Evolutionary conservation across 495 filamentous ascomycete genomes (phyloP).

Genomic region (Xylaria cubensis): DNA sequence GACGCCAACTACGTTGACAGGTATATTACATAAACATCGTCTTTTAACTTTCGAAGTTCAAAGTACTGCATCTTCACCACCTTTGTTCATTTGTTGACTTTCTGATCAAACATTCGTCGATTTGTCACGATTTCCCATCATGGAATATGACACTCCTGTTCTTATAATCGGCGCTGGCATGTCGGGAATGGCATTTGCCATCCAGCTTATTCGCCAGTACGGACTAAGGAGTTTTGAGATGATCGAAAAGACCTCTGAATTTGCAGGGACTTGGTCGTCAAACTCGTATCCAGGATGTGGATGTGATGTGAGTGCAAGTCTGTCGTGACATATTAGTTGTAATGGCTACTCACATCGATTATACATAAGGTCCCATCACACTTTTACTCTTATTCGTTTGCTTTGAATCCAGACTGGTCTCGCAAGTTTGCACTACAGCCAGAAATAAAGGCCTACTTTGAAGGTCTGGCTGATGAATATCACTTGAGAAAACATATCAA

Average conservation of each 20-base stretch:
- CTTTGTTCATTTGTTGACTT: no score
- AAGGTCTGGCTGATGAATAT: neutral
- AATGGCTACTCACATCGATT: neutral
- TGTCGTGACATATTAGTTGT: no score
- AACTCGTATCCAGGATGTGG: neutral
- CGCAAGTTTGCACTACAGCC: neutral
- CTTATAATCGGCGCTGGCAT: neutral
- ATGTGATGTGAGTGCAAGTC: neutral
- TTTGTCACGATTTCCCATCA: neutral
- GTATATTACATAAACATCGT: neutral
- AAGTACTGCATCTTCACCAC: neutral
- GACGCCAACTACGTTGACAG: neutral
- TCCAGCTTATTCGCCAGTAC: neutral
- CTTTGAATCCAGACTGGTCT: neutral
- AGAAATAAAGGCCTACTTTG: neutral
- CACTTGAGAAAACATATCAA: neutral
- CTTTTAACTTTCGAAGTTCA: neutral
- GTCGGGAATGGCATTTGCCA: neutral
- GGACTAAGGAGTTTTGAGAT: neutral
- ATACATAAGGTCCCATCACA: neutral
- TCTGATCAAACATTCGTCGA: neutral
- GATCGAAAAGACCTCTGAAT: neutral
- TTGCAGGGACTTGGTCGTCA: neutral
- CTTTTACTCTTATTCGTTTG: neutral
- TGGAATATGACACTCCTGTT: neutral